phyloP scores from a whole-genome alignment of 768 basidiomycete genomes.

The Suillus cothurnatus region DNA sequence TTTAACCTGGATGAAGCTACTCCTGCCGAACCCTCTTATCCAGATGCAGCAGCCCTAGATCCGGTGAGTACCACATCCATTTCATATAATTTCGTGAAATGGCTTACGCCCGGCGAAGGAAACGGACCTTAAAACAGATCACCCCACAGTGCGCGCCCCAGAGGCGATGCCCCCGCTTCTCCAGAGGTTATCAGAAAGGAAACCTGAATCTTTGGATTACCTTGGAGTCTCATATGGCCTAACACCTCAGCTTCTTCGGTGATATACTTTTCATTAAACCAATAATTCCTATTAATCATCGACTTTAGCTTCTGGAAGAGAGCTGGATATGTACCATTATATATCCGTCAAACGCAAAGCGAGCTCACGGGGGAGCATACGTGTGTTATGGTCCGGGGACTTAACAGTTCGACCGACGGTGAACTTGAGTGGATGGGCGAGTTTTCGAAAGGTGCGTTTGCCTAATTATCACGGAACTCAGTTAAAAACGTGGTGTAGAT shows the following conservation, averaged over 20 bases:
- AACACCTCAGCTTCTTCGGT: slow-evolving; percentile 82
- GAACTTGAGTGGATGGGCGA: slow-evolving; percentile 85
- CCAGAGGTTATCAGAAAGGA: slow-evolving; percentile 85
- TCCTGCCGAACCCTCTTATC: slow-evolving; percentile 56
- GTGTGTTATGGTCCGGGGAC: slow-evolving; percentile 90
- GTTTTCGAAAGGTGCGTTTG: slow-evolving; percentile 72
- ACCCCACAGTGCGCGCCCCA: slow-evolving; percentile 69
- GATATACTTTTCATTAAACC: slow-evolving; percentile 16
- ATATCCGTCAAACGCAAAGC: slow-evolving; percentile 90
- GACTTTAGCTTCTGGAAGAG: slow-evolving; percentile 90
- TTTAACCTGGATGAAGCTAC: slow-evolving; percentile 80
- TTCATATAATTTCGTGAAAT: not conserved
- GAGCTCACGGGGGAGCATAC: slow-evolving; percentile 97
- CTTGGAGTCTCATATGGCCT: slow-evolving; percentile 96
- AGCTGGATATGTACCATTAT: slow-evolving; percentile 87
- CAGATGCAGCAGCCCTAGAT: slow-evolving; percentile 54
- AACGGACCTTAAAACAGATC: slow-evolving; percentile 73
- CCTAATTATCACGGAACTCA: not conserved
- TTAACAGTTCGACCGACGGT: slow-evolving; percentile 64
- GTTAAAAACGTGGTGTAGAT: slow-evolving; percentile 49
- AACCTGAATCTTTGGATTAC: slow-evolving; percentile 90
- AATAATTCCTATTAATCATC: not conserved
- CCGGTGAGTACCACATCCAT: slow-evolving; percentile 34
- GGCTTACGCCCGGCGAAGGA: slow-evolving; percentile 31
- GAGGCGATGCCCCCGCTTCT: slow-evolving; percentile 90